phyloP scores from a whole-genome alignment of 805 yeast species.

The Ascoidea asiatica region DNA sequence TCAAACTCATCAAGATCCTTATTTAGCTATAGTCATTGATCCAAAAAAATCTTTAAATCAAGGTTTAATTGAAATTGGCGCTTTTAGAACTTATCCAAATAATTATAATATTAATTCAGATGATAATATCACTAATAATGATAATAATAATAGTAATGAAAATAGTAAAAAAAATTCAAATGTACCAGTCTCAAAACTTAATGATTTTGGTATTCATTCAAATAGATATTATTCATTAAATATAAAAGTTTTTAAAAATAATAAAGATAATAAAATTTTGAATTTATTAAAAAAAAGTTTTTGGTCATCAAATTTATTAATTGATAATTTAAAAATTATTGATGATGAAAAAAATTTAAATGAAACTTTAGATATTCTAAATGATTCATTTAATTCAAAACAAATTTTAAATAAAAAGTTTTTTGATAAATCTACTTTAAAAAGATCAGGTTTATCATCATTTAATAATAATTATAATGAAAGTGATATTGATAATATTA shows the following conservation, averaged over 20 bases:
- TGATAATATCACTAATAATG: slow-evolving; percentile 8
- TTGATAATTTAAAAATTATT: no score
- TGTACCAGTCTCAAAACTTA: slow-evolving; percentile 37
- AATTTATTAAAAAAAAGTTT: slow-evolving; percentile 28
- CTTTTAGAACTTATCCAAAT: slow-evolving; percentile 60
- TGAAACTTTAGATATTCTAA: no score
- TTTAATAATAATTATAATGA: no score
- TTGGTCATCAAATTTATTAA: slow-evolving; percentile 35
- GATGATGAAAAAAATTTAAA: no score
- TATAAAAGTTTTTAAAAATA: slow-evolving; percentile 43
- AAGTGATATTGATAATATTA: no score
- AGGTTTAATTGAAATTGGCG: slow-evolving; percentile 72
- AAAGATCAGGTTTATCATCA: no score
- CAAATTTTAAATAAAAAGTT: no score
- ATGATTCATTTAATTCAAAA: no score
- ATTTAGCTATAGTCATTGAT: slow-evolving; percentile 78
- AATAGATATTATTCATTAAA: slow-evolving; percentile 55
- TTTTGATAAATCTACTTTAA: no score
- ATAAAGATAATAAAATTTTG: slow-evolving; percentile 33
- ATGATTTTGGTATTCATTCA: slow-evolving; percentile 62
- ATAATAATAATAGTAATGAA: slow-evolving; percentile 2
- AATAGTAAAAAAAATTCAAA: slow-evolving; percentile 1
- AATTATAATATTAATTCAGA: slow-evolving; percentile 9
- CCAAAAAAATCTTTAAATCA: slow-evolving; percentile 55
- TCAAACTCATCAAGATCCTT: slow-evolving; percentile 86